A percentile compares a stretch with the other conserved stretches of the same genome.
phyloP scores from a whole-genome alignment of 495 filamentous ascomycete genomes.

The Xylaria acuta region DNA sequence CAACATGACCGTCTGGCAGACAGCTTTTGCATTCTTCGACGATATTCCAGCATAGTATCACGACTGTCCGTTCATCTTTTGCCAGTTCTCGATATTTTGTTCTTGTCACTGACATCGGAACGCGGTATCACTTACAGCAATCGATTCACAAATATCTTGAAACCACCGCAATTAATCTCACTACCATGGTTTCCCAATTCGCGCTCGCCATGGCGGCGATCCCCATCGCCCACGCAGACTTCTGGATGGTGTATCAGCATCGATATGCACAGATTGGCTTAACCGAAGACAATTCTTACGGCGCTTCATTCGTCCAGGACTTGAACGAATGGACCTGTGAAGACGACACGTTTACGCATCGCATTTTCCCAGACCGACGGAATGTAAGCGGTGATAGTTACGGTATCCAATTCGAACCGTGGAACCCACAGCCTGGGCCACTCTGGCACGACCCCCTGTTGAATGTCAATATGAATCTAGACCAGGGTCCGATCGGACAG shows the following conservation, averaged over 20 bases:
- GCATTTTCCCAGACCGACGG: background rate
- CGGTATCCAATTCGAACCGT: conserved; percentile 12
- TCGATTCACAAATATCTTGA: background rate
- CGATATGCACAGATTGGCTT: conserved; percentile 12
- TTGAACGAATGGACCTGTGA: conserved; percentile 9
- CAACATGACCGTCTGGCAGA: background rate
- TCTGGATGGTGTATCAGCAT: conserved; percentile 25
- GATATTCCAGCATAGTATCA: background rate
- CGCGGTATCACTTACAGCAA: background rate
- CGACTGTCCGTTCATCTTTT: background rate
- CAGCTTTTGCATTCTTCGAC: background rate
- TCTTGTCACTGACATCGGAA: background rate
- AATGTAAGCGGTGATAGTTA: background rate
- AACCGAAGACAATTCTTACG: background rate
- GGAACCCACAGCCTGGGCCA: background rate
- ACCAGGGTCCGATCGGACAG: background rate
- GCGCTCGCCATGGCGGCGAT: conserved; percentile 44
- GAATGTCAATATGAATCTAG: background rate
- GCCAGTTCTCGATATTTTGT: too few species aligned
- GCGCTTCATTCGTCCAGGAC: conserved; percentile 9
- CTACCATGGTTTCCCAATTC: conserved; percentile 46
- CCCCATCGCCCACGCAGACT: conserved; percentile 52
- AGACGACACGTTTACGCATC: conserved; percentile 7
- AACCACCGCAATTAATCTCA: background rate
- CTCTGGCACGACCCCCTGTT: conserved; percentile 19